Evolutionary conservation across 176 grass and related monocot species (phyloP), one percentile per base, ranked within the genome.

Genomic region (Oryza meridionalis): DNA sequence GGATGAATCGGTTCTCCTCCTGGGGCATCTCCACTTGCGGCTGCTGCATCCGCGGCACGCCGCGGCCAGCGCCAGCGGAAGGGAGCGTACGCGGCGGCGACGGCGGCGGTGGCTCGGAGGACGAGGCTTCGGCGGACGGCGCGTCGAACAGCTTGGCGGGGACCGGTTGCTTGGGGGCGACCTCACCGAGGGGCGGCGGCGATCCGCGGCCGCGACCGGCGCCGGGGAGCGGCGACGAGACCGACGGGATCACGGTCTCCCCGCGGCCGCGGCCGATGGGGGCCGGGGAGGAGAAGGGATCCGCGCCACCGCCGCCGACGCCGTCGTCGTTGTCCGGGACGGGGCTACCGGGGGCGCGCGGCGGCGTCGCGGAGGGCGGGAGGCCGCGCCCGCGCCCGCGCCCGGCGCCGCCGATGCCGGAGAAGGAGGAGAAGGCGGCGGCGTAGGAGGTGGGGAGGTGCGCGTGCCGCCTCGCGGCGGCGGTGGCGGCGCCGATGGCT

Each of bases 1-100:
- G 81, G 35, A 94, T 77, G 69, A 90, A 91, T 4, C 92, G 88
- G 26, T 92, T 93, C 88, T 88, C 87, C 17, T 98, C 83, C 22
- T 32, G 65, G 81, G 73, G 38, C 47, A 17, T n/a, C 26, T 38
- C 27, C 73, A 4, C 51, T 2, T 64, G 84, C 24, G 14, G 47
- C 37, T 49, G 64, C 71, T 15, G 15, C 51, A 55, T 16, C 11
- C 66, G 76, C 19, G 91, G 91, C 79, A 87, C 72, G 33, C 96
- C 96, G 68, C 91, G 87, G 63, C 93, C 96, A 5, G 87, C 81
- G 67, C 92, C 96, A 5, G 89, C 13, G 22, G 62, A 55, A 45
- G 81, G 69, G 74, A 64, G 44, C 4, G 76, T 15, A n/a, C 80
- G 68, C n/a, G 72, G 72, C 5, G 80, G 24, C 3, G 72, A 11